A percentile compares a stretch with the other conserved stretches of the same genome.
Evolutionary conservation across 345 rosid genomes (phyloP).

Genomic region (Melaleuca alternifolia): DNA sequence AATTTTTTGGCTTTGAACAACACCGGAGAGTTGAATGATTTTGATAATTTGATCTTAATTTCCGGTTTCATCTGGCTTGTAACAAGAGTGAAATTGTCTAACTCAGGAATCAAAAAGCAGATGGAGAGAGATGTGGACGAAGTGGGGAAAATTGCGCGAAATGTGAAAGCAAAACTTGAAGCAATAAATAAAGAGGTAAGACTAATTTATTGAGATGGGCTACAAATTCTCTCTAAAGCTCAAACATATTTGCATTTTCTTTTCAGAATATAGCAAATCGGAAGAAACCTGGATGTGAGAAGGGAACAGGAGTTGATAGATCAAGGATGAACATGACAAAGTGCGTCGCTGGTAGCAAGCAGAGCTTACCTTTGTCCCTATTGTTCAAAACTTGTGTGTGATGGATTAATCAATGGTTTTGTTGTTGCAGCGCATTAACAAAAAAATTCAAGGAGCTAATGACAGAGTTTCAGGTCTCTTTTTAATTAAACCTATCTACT

Average conservation of each 20-base stretch:
- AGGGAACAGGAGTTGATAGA: constrained; percentile 84
- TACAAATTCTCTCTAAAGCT: background rate
- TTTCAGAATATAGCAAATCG: constrained; percentile 80
- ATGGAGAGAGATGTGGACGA: constrained; percentile 94
- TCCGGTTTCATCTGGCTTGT: background rate
- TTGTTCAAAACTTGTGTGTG: background rate
- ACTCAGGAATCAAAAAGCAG: constrained; percentile 70
- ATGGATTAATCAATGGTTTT: background rate
- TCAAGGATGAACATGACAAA: constrained; percentile 78
- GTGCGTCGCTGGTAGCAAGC: constrained; percentile 14
- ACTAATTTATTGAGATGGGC: background rate
- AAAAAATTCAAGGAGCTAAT: constrained; percentile 57
- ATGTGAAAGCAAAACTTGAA: constrained; percentile 62
- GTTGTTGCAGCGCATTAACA: constrained; percentile 45
- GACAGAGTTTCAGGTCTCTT: constrained; percentile 79
- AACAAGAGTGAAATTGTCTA: background rate
- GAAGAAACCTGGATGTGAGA: constrained; percentile 76
- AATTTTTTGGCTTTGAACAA: background rate
- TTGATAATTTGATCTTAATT: background rate
- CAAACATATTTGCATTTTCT: constrained; percentile 1
- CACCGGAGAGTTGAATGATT: background rate
- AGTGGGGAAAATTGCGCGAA: constrained; percentile 80
- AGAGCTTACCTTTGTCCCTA: background rate
- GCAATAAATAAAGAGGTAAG: constrained; percentile 69
- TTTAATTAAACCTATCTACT: background rate